Base-by-base conservation (phyloP, 2,329 filamentous ascomycete species). In the Ophiostoma sp. region DNA sequence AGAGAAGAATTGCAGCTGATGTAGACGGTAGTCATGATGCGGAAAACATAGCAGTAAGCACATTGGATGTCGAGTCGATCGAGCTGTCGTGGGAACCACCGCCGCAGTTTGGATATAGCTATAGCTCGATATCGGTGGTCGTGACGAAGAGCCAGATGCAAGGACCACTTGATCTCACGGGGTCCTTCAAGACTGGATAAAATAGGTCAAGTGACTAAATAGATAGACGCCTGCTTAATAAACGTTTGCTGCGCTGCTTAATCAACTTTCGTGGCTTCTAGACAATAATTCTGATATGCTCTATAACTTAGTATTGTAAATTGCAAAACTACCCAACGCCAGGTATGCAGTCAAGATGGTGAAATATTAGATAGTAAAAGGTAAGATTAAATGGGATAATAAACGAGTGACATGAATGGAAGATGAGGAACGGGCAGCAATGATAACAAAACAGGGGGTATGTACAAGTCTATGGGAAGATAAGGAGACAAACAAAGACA, bases 391-490 rank as follows among this genome's bases (percentile, higher is more conserved):
- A 58, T 38, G n/a, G 27, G 3, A 27, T 36, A n/a, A 63, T n/a
- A 16, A 62, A 63, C 60, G 40, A 44, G 60, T 45, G 42, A 64
- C 60, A 41, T 42, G 27, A 62, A 14, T n/a, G 41, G 9, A 3
- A 18, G 27, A 5, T 18, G 9, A 58, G 2, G 41, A 6, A 7
- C 63, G 58, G 38, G 18, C 11, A 27, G 12, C 6, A 41, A 62
- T 16, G 7, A 27, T 27, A 27, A 27, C 27, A 18, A 63, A 18
- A 14, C 16, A 38, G 27, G 16, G 60, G 60, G 60, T 63, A 63
- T 63, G 60, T 63, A 63, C 60, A 63, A 44, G 60, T 63, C 60
- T 63, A 63, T 55, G 49, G 47, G 5, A 16, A n/a, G 18, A 7
- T 42, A 16, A 40, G 16, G 27, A 60, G 11, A 60, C n/a, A 36